Base-by-base conservation (phyloP, 192 early-diverging fungal genomes). In the Chytriomyces hyalinus region DNA sequence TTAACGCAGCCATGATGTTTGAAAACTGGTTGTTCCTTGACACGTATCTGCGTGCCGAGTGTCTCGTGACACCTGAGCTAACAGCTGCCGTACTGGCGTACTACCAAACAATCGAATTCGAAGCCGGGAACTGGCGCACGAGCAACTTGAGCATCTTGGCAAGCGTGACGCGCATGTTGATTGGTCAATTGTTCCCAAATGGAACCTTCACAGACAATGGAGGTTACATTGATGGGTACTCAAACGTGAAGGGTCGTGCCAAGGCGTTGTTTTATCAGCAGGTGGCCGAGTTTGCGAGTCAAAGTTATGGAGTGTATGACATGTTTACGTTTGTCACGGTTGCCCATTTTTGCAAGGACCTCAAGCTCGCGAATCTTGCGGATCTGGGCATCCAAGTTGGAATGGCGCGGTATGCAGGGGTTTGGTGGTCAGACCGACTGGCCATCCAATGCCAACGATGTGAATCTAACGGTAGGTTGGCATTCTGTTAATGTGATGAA, bases 11-110 rank as follows among this genome's bases (percentile, higher is more conserved):
- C 15, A 59, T 59, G 57, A 20, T n/a, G 20, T 59, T 59, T 59
- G 57, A 59, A 59, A 59, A 59, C 57, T 59, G 57, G 57, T 59
- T 59, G 57, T 59, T 59, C 20, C 57, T 59, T 0, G 57, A 59
- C 57, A 20, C 57, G 17, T 59, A 59, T 20, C 57, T 59, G 3
- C 57, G 57, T 7, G 57, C 57, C 20, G 17, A 59, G 57, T 59
- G 57, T 59, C 57, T 59, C 20, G 57, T 59, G 57, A 59, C 57
- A 7, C 57, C 57, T n/a, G 57, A 59, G 20, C 15, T 59, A 3
- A 59, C 57, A n/a, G 57, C 57, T n/a, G 20, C 17, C 2, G 57
- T 59, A 6, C 20, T 59, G 20, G 20, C 15, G 5, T 59, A 59
- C 20, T 59, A 59, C 20, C 57, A 59, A 59, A 59, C 57, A n/a